These are phyloP conservation scores for Cladophialophora bantiana DNA, from an alignment of 2,329 filamentous ascomycete genomes.

Conservation along the genomic window DNA sequence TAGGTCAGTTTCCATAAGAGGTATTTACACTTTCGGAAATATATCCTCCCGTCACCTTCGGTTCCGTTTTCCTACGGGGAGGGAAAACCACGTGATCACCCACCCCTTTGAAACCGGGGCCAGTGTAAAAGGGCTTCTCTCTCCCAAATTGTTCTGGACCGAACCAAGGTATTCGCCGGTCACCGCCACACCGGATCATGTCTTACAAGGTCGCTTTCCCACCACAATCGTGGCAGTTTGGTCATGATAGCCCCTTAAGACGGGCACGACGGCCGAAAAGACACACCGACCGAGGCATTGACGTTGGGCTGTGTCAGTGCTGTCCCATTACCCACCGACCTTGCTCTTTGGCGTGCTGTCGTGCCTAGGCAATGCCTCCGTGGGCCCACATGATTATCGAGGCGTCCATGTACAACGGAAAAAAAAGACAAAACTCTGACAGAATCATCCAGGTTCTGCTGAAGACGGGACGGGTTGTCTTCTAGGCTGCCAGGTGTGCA, in stretches of 20 bases:
- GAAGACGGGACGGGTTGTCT: no score
- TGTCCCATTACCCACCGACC: background rate
- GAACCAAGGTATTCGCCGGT: no score
- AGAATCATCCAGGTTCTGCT: background rate
- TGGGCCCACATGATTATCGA: background rate
- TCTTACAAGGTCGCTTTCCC: no score
- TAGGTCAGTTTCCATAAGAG: background rate
- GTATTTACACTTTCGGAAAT: slow-evolving; percentile 1
- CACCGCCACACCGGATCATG: no score
- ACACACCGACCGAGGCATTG: background rate
- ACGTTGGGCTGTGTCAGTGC: background rate
- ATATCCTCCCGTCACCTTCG: background rate
- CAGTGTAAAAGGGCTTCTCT: background rate
- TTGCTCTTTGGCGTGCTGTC: background rate
- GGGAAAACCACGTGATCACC: slow-evolving; percentile 3
- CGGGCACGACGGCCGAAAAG: background rate
- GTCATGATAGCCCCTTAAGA: no score
- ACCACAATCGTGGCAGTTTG: no score
- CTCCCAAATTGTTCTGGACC: no score
- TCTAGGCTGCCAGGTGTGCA: no score
- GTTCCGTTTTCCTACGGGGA: background rate
- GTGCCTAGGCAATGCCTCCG: background rate
- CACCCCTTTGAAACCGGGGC: background rate
- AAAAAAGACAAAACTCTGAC: background rate
- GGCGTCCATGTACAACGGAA: background rate